These are phyloP conservation scores for Brassica nigra DNA, from an alignment of 345 rosid species.

Conservation along the genomic window DNA sequence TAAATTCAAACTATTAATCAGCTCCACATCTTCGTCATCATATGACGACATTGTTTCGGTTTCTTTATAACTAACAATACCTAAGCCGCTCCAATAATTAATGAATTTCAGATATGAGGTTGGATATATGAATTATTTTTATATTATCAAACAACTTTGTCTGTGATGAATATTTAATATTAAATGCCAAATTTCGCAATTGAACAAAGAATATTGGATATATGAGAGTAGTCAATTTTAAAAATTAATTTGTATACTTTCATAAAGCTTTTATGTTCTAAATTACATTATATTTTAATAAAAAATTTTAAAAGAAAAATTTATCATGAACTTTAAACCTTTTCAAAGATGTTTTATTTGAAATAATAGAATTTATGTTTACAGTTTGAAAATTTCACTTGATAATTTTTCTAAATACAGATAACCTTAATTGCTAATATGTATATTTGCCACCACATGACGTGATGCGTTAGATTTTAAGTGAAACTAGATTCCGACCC, in stretches of 20 bases:
- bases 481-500: not conserved
- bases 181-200: not conserved
- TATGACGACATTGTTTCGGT: slow-evolving; percentile 38
- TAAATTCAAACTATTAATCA: slow-evolving; percentile 6
- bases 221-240: not conserved
- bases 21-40: slow-evolving; percentile 26
- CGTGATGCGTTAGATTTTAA: not conserved
- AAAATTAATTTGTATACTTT: too few relatives aligned
- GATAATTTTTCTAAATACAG: not conserved
- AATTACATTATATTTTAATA: too few relatives aligned
- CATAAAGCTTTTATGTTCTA: too few relatives aligned
- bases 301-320: too few relatives aligned
- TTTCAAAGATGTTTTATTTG: not conserved
- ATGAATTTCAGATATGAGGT: not conserved
- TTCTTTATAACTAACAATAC: slow-evolving; percentile 35
- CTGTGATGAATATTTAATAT: not conserved
- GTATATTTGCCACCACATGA: not conserved
- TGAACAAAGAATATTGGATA: not conserved
- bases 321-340: not conserved
- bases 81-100: slow-evolving; percentile 21
- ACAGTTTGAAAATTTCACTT: not conserved
- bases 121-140: not conserved
- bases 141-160: not conserved
- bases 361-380: not conserved
- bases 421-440: not conserved